Conservation (phyloP, 768 basidiomycete genomes). For the Pisolithus marmoratus region DNA sequence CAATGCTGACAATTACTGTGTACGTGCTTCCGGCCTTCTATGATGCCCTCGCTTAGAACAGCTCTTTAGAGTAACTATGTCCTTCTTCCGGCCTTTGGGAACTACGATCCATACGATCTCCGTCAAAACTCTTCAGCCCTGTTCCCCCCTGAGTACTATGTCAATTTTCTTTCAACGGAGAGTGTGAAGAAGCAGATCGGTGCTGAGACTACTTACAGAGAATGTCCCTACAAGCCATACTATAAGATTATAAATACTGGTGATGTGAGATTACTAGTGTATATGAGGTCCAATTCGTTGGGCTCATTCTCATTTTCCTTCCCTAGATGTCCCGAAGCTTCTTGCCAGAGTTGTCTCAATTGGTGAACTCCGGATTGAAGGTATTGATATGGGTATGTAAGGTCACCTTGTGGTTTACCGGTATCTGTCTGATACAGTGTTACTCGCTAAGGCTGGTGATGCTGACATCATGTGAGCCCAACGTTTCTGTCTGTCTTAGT, state of each 20-base stretch:
- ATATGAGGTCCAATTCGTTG: neutral
- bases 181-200: slow-evolving; percentile 43
- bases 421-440: neutral
- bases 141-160: slow-evolving; percentile 56
- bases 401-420: neutral
- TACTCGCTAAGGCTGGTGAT: slow-evolving; percentile 20
- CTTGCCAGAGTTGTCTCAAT: slow-evolving; percentile 31
- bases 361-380: slow-evolving; percentile 33
- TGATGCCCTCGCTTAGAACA: neutral
- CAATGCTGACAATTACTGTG: slow-evolving; percentile 51
- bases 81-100: slow-evolving; percentile 44
- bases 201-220: slow-evolving; percentile 41
- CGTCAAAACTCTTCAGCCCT: slow-evolving; percentile 46
- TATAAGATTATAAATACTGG: slow-evolving; percentile 44
- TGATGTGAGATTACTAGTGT: slow-evolving; percentile 37
- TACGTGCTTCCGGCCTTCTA: slow-evolving; percentile 26
- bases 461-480: slow-evolving; percentile 20
- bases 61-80: slow-evolving; percentile 38
- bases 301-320: neutral
- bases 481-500: neutral
- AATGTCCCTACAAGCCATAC: slow-evolving; percentile 44
- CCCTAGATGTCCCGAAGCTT: slow-evolving; percentile 31
- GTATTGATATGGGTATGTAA: slow-evolving; percentile 35
- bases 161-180: slow-evolving; percentile 37
- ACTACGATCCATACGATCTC: slow-evolving; percentile 52